These are phyloP conservation scores for Eragrostis nindensis DNA, from an alignment of 176 grass and related monocot species.

Conservation along the genomic window DNA sequence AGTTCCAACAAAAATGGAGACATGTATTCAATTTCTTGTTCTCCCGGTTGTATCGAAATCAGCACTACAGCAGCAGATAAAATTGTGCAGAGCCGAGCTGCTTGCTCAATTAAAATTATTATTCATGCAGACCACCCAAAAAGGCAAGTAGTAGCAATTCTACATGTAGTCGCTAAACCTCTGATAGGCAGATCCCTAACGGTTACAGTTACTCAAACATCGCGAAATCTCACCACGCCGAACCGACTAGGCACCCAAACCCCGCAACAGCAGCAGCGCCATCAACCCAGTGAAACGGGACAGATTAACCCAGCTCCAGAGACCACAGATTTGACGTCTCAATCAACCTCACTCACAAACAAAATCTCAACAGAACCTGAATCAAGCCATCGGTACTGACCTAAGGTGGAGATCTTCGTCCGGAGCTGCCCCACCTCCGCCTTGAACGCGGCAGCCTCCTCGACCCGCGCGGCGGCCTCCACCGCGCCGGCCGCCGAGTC, in stretches of 20 bases:
- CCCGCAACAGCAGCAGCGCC: not conserved
- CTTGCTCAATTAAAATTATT: not conserved
- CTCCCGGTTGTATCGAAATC: not conserved
- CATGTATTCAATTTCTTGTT: not conserved
- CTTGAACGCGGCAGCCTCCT: conserved; percentile 39
- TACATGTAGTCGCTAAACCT: not conserved
- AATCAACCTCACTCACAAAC: not conserved
- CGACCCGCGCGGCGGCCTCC: conserved; percentile 22
- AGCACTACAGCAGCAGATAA: not conserved
- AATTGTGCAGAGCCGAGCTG: not conserved
- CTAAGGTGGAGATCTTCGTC: conserved; percentile 56
- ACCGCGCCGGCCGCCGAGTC: conserved; percentile 3
- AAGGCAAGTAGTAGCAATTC: not conserved
- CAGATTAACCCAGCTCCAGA: not conserved
- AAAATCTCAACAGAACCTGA: not conserved
- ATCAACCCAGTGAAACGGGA: not conserved
- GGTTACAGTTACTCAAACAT: not conserved
- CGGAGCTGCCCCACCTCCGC: conserved; percentile 48
- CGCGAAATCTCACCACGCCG: not conserved
- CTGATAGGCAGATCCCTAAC: not conserved
- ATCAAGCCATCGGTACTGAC: conserved; percentile 23
- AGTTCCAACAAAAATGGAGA: not conserved
- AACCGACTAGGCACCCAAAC: not conserved
- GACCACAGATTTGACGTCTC: not conserved
- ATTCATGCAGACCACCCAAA: not conserved